Evolutionary conservation across 805 yeast genomes (phyloP), one percentile per base, ranked within the genome.

Genomic region (Jamesozyma jinghongensis): DNA sequence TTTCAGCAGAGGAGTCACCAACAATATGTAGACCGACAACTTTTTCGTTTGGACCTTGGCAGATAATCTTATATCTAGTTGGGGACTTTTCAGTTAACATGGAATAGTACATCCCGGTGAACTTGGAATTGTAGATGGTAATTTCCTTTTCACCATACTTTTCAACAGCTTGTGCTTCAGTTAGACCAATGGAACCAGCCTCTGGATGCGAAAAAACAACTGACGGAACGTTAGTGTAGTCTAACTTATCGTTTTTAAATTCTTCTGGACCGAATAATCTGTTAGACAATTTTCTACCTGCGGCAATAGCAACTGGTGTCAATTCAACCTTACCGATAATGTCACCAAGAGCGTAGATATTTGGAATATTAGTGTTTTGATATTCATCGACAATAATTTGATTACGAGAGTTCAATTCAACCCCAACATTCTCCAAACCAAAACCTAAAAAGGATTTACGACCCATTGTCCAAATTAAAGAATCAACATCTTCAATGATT

Each of bases 201-300:
- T 90, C 97, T 26, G 99, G 99, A 64, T 92, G 99, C 3, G 96
- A 79, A 63, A 92, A 92, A n/a, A 92, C 74, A n/a, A 80, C 99
- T 34, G 95, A 82, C 33, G 99, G 98, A 38, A 92, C 77, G 58
- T 88, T 84, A 22, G 61, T 66, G 64, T 81, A 92, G 61, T 87
- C 96, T 62, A 85, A 85, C 59, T 88, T 86, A 61, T 81, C 84
- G 36, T 76, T 62, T 47, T 75, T 75, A 68, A 73, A 85, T 42
- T 66, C 61, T 47, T 73, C 77, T 41, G 88, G 81, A 18, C 96
- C 96, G 60, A 90, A 92, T 45, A 92, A 67, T 61, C 99, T 77
- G 69, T 90, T 88, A 22, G 97, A 77, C 51, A 92, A 73, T 62
- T 78, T 85, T 66, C 99, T 81, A 46, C 99, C 99, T 8, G 98